Base-by-base conservation (phyloP, 2,329 filamentous ascomycete genomes). In the Exserohilum rostratum region DNA sequence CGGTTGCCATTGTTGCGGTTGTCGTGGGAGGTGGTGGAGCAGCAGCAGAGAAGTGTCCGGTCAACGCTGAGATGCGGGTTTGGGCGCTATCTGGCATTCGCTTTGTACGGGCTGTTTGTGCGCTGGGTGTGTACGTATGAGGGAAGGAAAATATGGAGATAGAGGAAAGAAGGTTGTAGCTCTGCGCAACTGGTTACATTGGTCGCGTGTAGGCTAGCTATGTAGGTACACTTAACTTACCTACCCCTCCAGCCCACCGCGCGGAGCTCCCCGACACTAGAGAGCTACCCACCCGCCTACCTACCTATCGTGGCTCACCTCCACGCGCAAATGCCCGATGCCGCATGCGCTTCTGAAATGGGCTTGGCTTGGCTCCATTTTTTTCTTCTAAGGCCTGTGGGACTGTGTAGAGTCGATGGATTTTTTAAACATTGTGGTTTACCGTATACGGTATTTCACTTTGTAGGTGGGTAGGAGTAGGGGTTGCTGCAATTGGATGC, bases 61-160 rank as follows among this genome's bases (percentile, higher is more conserved):
- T 50, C 29, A 67, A 60, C 27, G 63, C 58, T 57, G 55, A 15
- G 55, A 72, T 48, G 56, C 69, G 66, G 6, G 60, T 27, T 1
- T 55, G 54, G 50, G 65, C 48, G 30, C 48, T 12, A 7, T 33
- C 33, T 3, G 30, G 42, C 42, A 45, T 45, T 34, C 30, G 42
- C 13, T 45, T n/a, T n/a, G n/a, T n/a, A n/a, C n/a, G n/a, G n/a
- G n/a, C n/a, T n/a, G n/a, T n/a, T n/a, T n/a, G n/a, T n/a, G n/a
- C n/a, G n/a, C 12, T 25, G 6, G n/a, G n/a, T 15, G 22, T 18
- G 12, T 31, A 12, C 22, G 22, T 25, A 25, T 25, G 22, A 25
- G 22, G 4, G 22, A 25, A 25, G 22, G 22, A 25, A 25, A 4
- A 7, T 25, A 7, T 25, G 22, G n/a, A 25, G 22, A 25, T 4